These are phyloP conservation scores for Niveomyces coronatus DNA, from an alignment of 2,329 filamentous ascomycete genomes.

Conservation along the genomic window DNA sequence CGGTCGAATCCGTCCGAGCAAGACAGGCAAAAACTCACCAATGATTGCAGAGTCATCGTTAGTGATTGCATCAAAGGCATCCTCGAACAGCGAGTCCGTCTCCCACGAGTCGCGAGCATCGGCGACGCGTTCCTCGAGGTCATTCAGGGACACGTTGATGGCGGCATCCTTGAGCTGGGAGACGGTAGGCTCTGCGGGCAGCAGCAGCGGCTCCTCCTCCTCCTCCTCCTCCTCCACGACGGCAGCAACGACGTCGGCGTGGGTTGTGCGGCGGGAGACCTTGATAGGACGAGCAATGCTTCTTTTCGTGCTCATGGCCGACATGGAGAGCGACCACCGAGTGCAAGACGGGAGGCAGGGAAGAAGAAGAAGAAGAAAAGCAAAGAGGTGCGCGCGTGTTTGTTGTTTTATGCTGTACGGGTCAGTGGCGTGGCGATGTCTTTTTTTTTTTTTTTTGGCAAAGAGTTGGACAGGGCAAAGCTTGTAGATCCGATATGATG, in stretches of 20 bases:
- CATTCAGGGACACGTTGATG: conserved; percentile 27
- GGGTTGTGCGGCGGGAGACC: conserved; percentile 23
- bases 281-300: conserved; percentile 21
- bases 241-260: conserved; percentile 27
- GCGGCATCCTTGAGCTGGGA: conserved; percentile 27
- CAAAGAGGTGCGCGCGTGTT: conserved; percentile 6
- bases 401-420: neutral
- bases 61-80: conserved; percentile 47
- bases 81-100: conserved; percentile 53
- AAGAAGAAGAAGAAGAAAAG: conserved; percentile 7
- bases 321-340: neutral
- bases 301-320: conserved; percentile 22
- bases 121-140: conserved; percentile 41
- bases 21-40: conserved; percentile 27
- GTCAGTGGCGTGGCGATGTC: no score
- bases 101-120: conserved; percentile 50
- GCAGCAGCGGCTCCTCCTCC: no score
- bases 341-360: conserved; percentile 7
- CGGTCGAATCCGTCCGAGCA: neutral
- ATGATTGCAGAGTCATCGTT: conserved; percentile 33
- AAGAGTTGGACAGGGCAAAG: no score
- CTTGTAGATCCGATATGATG: no score
- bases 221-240: no score
- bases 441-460: neutral
- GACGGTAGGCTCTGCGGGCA: conserved; percentile 23